phyloP scores from a whole-genome alignment of 805 yeast genomes.

The Lachancea dasiensis region DNA sequence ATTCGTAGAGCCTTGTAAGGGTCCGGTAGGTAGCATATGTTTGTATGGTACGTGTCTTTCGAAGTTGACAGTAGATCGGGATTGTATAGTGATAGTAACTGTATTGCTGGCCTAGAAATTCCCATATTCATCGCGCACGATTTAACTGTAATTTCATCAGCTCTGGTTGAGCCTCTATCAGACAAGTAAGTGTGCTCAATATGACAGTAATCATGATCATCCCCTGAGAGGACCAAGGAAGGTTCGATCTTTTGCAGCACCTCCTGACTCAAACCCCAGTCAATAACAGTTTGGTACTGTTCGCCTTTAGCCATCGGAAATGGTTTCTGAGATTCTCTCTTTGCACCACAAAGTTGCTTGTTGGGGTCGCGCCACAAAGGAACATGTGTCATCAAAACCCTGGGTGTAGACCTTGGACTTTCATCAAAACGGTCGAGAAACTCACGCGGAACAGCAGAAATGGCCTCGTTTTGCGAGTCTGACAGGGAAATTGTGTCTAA shows the following conservation, averaged over 20 bases:
- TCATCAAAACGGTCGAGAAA: conserved; percentile 42
- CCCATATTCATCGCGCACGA: conserved; percentile 94
- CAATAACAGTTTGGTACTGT: conserved; percentile 89
- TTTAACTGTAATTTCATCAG: conserved; percentile 82
- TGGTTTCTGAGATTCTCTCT: conserved; percentile 57
- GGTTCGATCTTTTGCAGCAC: conserved; percentile 61
- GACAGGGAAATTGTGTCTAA: conserved; percentile 82
- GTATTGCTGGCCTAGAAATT: conserved; percentile 76
- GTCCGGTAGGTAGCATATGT: conserved; percentile 51
- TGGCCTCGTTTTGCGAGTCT: conserved; percentile 42
- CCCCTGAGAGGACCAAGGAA: conserved; percentile 74
- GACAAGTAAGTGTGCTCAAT: conserved; percentile 44
- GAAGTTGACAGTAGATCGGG: conserved; percentile 28
- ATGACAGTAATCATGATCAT: conserved; percentile 95
- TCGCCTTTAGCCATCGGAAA: conserved; percentile 71
- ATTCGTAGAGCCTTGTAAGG: conserved; percentile 42
- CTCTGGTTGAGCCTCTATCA: conserved; percentile 23
- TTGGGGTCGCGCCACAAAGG: conserved; percentile 72
- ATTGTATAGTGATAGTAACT: conserved; percentile 62
- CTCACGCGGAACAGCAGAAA: conserved; percentile 43
- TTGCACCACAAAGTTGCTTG: conserved; percentile 63
- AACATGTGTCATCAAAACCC: conserved; percentile 76
- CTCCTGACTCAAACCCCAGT: conserved; percentile 49
- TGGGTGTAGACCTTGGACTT: conserved; percentile 39
- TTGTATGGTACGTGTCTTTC: conserved; percentile 34